Conservation (phyloP, 371 early-diverging fungal species). For the Mucor piriformis region DNA sequence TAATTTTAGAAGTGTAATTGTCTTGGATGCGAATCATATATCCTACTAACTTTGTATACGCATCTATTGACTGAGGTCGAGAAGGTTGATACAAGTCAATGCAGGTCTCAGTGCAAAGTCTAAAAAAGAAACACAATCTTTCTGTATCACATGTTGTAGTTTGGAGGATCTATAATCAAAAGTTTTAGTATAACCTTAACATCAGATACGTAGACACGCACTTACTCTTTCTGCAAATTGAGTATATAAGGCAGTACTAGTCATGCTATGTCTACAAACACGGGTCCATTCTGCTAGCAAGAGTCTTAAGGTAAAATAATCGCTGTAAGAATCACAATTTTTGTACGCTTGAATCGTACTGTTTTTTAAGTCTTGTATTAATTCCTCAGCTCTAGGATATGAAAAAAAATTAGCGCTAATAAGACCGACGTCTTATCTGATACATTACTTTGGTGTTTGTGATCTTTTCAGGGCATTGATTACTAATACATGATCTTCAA, state of each 20-base stretch:
- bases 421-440: neutral
- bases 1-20: conserved; percentile 57
- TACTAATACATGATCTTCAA: conserved; percentile 76
- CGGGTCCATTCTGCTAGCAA: conserved; percentile 88
- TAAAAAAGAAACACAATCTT: conserved; percentile 40
- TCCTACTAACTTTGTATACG: conserved; percentile 80
- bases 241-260: conserved; percentile 67
- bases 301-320: conserved; percentile 32
- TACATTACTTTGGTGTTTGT: conserved; percentile 57
- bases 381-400: conserved; percentile 25
- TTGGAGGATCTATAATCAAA: conserved; percentile 19
- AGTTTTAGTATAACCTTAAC: neutral
- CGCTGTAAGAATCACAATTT: conserved; percentile 11
- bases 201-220: neutral
- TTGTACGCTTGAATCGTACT: conserved; percentile 17
- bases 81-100: conserved; percentile 29
- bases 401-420: neutral
- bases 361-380: conserved; percentile 36
- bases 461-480: conserved; percentile 62
- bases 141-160: conserved; percentile 23
- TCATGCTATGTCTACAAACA: conserved; percentile 76
- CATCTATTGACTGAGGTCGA: conserved; percentile 64
- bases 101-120: conserved; percentile 39
- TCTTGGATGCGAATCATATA: conserved; percentile 56
- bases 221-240: conserved; percentile 36